Percentiles rank a stretch among this genome's conserved stretches.
Conservation (phyloP, 371 early-diverging fungal species). For the Apophysomyces sp. region DNA sequence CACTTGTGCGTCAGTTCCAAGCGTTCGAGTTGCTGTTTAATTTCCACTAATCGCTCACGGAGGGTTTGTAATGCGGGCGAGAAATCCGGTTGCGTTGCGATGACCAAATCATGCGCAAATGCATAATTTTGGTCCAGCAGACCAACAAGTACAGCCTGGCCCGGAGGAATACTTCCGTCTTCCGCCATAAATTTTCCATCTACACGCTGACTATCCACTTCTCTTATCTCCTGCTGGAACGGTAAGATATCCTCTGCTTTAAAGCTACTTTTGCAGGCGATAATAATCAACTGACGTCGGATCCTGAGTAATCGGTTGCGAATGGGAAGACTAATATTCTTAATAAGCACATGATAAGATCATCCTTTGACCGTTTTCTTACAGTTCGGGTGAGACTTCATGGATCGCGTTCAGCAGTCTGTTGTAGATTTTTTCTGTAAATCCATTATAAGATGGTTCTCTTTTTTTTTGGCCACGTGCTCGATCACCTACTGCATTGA, state of each 20-base stretch:
- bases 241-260: constrained; percentile 40
- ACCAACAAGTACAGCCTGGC: constrained; percentile 80
- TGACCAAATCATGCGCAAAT: constrained; percentile 72
- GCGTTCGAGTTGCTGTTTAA: constrained; percentile 72
- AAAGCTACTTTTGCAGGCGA: constrained; percentile 45
- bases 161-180: constrained; percentile 64
- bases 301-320: constrained; percentile 65
- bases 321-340: constrained; percentile 49
- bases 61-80: constrained; percentile 63
- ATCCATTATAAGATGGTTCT: no score
- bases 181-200: constrained; percentile 71
- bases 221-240: constrained; percentile 66
- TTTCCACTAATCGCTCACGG: constrained; percentile 70
- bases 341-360: not conserved
- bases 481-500: constrained; percentile 38
- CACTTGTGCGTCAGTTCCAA: constrained; percentile 77
- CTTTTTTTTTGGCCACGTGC: not conserved
- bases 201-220: constrained; percentile 63
- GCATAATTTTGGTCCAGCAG: constrained; percentile 78
- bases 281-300: constrained; percentile 56
- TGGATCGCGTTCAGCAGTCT: constrained; percentile 35
- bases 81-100: constrained; percentile 55
- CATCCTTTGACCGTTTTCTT: constrained; percentile 4
- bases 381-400: constrained; percentile 46
- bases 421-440: constrained; percentile 30